These are phyloP conservation scores for Capsicum rhomboideum DNA, from an alignment of 257 asterid species.

Conservation along the genomic window DNA sequence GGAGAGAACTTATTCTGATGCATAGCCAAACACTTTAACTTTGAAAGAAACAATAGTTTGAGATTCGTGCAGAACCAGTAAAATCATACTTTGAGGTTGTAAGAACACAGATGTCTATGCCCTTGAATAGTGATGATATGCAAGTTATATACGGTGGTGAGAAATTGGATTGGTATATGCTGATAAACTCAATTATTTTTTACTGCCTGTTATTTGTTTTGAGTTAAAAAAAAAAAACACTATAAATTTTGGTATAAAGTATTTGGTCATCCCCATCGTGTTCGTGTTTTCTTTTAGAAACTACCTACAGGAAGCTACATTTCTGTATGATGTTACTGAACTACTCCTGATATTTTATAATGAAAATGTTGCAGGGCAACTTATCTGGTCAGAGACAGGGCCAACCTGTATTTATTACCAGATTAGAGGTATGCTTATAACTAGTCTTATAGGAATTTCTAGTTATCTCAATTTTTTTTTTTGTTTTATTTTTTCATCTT, in stretches of 20 bases:
- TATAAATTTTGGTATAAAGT: neutral
- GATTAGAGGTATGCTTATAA: conserved; percentile 61
- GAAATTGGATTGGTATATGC: neutral
- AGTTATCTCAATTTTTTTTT: neutral
- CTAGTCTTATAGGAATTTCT: neutral
- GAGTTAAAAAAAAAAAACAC: too few relatives aligned
- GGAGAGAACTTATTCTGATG: neutral
- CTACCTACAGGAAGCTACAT: neutral
- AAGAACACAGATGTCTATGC: neutral
- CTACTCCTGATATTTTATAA: neutral
- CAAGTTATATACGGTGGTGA: neutral
- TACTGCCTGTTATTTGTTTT: neutral
- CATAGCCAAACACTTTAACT: neutral
- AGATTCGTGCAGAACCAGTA: neutral
- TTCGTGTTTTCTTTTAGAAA: neutral
- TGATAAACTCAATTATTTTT: neutral
- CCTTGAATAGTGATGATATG: neutral
- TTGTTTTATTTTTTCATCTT: neutral
- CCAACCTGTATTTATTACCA: conserved; percentile 91
- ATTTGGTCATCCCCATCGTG: neutral
- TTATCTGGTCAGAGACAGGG: conserved; percentile 98
- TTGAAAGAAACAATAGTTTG: neutral
- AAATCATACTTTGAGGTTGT: neutral
- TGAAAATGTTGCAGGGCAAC: conserved; percentile 54
- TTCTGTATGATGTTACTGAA: neutral